Percentiles rank a stretch among this genome's conserved stretches.
These are phyloP conservation scores for Flaveria brownii DNA, from an alignment of 129 eudicot species.

Conservation along the genomic window DNA sequence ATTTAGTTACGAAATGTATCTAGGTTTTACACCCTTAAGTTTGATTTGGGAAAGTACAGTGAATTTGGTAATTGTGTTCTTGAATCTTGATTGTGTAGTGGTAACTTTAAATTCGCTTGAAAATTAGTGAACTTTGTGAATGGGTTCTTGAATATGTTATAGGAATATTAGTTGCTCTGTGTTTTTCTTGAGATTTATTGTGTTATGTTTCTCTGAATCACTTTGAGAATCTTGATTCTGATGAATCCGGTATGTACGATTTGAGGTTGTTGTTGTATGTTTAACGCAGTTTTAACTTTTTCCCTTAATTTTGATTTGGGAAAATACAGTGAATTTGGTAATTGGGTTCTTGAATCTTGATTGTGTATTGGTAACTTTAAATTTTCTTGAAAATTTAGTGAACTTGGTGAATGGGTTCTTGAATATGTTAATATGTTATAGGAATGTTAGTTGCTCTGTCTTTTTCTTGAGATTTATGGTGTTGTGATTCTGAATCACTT, in stretches of 20 bases:
- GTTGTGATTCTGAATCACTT: neutral
- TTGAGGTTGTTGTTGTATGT: neutral
- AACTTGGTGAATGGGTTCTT: neutral
- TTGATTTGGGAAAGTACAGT: neutral
- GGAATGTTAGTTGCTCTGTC: neutral
- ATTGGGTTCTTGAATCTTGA: slow-evolving; percentile 26
- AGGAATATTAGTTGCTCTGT: neutral
- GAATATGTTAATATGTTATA: neutral
- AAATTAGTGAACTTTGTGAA: neutral
- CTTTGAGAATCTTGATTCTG: slow-evolving; percentile 31
- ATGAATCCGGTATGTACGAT: slow-evolving; percentile 39
- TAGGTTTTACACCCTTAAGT: slow-evolving; percentile 16
- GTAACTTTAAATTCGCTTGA: neutral
- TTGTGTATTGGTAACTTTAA: neutral
- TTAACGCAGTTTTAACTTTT: neutral
- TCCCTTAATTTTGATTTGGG: neutral
- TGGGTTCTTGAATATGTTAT: neutral
- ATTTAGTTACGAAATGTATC: slow-evolving; percentile 1
- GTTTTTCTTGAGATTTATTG: slow-evolving; percentile 7
- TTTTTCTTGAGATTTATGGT: slow-evolving; percentile 2
- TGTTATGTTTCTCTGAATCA: neutral
- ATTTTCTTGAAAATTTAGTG: neutral
- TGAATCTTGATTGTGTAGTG: slow-evolving; percentile 7
- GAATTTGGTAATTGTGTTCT: slow-evolving; percentile 28
- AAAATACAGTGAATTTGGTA: slow-evolving; percentile 15